Evolutionary conservation across 805 yeast genomes (phyloP), one percentile per base, ranked within the genome.

Genomic region (Saccharomyces cerevisiae): DNA sequence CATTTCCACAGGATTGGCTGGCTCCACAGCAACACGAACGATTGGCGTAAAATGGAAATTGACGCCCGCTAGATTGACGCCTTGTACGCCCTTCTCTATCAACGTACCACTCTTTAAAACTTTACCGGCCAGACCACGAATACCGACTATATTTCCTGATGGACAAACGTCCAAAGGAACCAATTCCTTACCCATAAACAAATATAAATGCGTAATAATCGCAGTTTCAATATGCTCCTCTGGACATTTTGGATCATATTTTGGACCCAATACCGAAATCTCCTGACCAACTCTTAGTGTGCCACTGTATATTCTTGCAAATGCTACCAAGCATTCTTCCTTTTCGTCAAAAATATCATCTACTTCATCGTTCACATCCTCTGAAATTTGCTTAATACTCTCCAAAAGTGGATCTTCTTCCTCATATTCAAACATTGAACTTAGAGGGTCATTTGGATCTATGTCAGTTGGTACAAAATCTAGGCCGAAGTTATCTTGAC

Each of bases 21-120:
- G 97, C 67, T 94, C 99, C n/a, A 94, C 75, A 0, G 99, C 97
- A 31, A 94, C 96, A 59, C 90, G 82, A 61, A 94, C 89, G 66
- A 94, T 92, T 0, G 99, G 99, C 31, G 89, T 87, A n/a, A 87
- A 81, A 14, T 85, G 79, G 52, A 83, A 71, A 53, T 83, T 85
- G 21, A 89, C 75, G 59, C 89, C 86, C 0, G 96, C 96, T 51
- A 85, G 73, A 61, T 85, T 85, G n/a, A 83, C 83, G 46, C 90
- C 91, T 4, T 78, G 73, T 1, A 78, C 67, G 2, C 77, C 79
- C 0, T 81, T 76, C 49, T 83, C 76, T 5, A 87, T 76, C 50
- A 89, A 68, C 0, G 99, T 91, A 51, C 96, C 99, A 64, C 84
- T 88, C 67, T 94, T 94, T 60, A 92, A 70, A 31, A 94, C 78